Percentiles rank a stretch among this genome's conserved stretches.
Conservation (phyloP, 352 stramenopile genomes). For the Pythium pyrilobum region DNA sequence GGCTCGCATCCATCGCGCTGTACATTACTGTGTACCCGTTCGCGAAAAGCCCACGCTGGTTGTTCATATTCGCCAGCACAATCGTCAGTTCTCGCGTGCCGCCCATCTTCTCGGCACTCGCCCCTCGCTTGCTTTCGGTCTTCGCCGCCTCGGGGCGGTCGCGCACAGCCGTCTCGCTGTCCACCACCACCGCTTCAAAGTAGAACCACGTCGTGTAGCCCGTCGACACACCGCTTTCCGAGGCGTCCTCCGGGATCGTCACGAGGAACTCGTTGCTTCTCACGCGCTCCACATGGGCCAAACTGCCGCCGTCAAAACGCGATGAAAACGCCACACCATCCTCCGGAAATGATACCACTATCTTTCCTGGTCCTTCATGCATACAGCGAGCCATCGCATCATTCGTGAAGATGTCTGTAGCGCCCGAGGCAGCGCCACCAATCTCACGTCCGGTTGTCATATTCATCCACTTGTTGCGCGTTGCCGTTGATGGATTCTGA, state of each 20-base stretch:
- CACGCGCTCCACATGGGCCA: slow-evolving; percentile 17
- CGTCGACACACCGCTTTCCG: slow-evolving; percentile 31
- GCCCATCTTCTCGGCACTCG: background rate
- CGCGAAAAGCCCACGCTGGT: slow-evolving; percentile 31
- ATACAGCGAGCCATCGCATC: background rate
- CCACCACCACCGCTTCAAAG: slow-evolving; percentile 25
- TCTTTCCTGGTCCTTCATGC: slow-evolving; percentile 30
- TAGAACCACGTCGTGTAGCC: slow-evolving; percentile 46
- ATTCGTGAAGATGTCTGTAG: background rate
- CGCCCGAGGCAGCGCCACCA: background rate
- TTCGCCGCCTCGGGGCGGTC: background rate
- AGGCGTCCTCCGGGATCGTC: slow-evolving; percentile 35
- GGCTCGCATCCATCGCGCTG: slow-evolving; percentile 16
- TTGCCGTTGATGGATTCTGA: background rate
- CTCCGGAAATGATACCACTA: slow-evolving; percentile 21
- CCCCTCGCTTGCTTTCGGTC: background rate
- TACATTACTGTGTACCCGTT: slow-evolving; percentile 31
- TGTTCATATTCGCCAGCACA: slow-evolving; percentile 37
- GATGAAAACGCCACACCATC: slow-evolving; percentile 31
- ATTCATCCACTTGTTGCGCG: background rate
- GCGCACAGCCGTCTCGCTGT: background rate
- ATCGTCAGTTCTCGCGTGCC: slow-evolving; percentile 17
- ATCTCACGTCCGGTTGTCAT: background rate
- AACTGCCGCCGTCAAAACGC: slow-evolving; percentile 34
- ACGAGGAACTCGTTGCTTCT: slow-evolving; percentile 24